Evolutionary conservation across 345 rosid genomes (phyloP).

Genomic region (Ricinus communis): DNA sequence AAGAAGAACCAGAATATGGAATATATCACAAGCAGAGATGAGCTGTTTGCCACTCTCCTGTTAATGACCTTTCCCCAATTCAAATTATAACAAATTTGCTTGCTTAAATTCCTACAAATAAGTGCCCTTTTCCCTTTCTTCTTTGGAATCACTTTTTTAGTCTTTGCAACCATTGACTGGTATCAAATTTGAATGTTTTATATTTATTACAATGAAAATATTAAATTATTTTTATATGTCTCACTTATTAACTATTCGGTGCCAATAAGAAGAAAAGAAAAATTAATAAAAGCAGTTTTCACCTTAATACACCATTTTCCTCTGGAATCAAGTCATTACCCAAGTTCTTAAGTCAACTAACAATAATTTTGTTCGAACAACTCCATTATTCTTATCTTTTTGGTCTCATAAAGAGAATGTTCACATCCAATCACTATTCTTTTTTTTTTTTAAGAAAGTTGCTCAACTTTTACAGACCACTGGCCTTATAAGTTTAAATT

Average conservation of each 20-base stretch:
- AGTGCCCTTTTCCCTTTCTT: no score
- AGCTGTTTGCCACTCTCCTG: slow-evolving; percentile 17
- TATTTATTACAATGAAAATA: no score
- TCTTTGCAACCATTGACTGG: no score
- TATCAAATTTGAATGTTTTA: no score
- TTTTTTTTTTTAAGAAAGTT: neutral
- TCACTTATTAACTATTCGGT: no score
- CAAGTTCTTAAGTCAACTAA: slow-evolving; percentile 11
- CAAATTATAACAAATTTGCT: neutral
- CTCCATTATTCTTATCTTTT: slow-evolving; percentile 10
- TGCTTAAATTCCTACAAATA: neutral
- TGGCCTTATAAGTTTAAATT: neutral
- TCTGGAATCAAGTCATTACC: neutral
- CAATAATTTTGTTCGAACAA: slow-evolving; percentile 1
- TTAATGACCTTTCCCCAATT: neutral
- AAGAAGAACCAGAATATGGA: slow-evolving; percentile 2
- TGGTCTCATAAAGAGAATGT: slow-evolving; percentile 7
- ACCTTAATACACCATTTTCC: neutral
- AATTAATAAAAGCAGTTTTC: no score
- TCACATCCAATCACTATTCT: neutral
- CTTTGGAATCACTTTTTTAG: neutral
- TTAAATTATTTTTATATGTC: no score
- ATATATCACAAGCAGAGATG: neutral
- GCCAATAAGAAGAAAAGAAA: no score
- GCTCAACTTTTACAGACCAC: neutral